Percentiles rank a stretch among this genome's conserved stretches.
These are phyloP conservation scores for Ramularia endophylla DNA, from an alignment of 2,329 filamentous ascomycete species.

Conservation along the genomic window DNA sequence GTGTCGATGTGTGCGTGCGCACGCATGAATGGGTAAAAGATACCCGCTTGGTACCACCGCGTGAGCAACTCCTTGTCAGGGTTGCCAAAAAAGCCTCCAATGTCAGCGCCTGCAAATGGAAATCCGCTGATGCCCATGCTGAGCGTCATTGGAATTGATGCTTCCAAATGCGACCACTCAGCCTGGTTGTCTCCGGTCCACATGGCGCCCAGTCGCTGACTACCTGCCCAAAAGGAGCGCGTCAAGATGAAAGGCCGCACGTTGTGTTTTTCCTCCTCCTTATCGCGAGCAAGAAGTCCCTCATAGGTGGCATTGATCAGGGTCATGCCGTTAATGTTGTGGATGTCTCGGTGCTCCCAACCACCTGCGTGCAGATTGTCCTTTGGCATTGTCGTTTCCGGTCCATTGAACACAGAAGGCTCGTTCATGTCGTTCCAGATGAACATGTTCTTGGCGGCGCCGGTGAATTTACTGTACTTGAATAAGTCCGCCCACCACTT, in stretches of 20 bases:
- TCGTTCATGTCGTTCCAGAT: conserved; percentile 99
- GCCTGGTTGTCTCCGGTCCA: conserved; percentile 99
- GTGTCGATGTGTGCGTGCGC: conserved; percentile 96
- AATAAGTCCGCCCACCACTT: conserved; percentile 90
- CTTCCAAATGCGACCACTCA: conserved; percentile 83
- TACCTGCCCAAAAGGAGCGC: conserved; percentile 84
- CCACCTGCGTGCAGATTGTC: conserved; percentile 87
- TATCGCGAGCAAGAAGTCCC: conserved; percentile 75
- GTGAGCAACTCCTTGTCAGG: conserved; percentile 86
- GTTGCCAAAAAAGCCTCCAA: conserved; percentile 97
- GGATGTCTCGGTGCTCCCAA: conserved; percentile 96
- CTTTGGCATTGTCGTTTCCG: conserved; percentile 97
- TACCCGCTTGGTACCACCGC: conserved; percentile 93
- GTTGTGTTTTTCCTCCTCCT: conserved; percentile 59
- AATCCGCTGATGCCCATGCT: conserved; percentile 90
- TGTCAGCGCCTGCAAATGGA: conserved; percentile 91
- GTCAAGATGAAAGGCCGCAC: conserved; percentile 84
- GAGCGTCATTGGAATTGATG: conserved; percentile 85
- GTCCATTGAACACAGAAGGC: conserved; percentile 96
- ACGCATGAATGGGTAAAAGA: conserved; percentile 98
- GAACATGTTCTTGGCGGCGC: conserved; percentile 78
- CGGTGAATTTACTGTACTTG: conserved; percentile 82
- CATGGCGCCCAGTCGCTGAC: conserved; percentile 87
- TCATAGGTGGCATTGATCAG: conserved; percentile 92
- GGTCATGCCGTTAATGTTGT: conserved; percentile 93